A percentile compares a stretch with the other conserved stretches of the same genome.
Conservation (phyloP, 106 monocot species). For the Dactylorhiza incarnata region DNA sequence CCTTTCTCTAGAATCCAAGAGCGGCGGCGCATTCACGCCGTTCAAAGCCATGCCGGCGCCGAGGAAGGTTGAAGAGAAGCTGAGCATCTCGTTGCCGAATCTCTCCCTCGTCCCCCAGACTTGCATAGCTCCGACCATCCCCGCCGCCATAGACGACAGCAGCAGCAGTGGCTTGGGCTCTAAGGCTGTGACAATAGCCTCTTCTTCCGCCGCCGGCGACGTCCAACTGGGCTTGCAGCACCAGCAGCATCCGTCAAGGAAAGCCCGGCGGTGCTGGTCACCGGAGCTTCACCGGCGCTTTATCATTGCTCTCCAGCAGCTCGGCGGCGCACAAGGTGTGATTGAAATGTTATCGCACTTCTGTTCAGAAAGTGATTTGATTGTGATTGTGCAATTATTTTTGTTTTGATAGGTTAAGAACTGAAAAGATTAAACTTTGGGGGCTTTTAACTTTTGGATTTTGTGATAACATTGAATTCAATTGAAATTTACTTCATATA, state of each 20-base stretch:
- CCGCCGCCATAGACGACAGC: conserved; percentile 8
- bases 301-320: conserved; percentile 60
- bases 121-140: background rate
- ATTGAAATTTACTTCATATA: background rate
- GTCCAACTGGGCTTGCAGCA: conserved; percentile 6
- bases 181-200: conserved; percentile 7
- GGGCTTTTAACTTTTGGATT: background rate
- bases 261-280: conserved; percentile 94
- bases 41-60: conserved; percentile 21
- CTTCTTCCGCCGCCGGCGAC: background rate
- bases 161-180: conserved; percentile 5
- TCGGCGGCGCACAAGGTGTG: conserved; percentile 84
- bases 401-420: background rate
- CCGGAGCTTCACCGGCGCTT: conserved; percentile 92
- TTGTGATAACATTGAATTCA: background rate
- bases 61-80: conserved; percentile 28
- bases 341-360: background rate
- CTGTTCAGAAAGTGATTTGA: background rate
- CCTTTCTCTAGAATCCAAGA: conserved; percentile 16
- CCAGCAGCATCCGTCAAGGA: conserved; percentile 36
- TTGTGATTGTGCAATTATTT: background rate
- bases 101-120: conserved; percentile 35
- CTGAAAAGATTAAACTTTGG: background rate
- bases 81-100: conserved; percentile 17
- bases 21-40: conserved; percentile 29